Percentiles rank a stretch among this genome's conserved stretches.
These are phyloP conservation scores for Xylariaceae sp. DNA, from an alignment of 2,329 filamentous ascomycete species.

Conservation along the genomic window DNA sequence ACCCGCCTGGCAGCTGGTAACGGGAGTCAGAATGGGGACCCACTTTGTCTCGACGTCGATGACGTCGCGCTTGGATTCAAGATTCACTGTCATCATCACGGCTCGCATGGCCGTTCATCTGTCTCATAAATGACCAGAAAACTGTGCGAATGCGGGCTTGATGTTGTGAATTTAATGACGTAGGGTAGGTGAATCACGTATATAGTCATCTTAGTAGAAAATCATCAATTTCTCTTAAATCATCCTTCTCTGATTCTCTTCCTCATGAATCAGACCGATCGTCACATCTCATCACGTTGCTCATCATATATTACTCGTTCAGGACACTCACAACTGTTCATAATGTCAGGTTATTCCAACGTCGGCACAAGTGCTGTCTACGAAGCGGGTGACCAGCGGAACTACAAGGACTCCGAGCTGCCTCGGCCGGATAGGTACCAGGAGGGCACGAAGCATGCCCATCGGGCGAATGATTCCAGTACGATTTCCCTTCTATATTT, in stretches of 20 bases:
- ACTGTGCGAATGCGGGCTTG: background rate
- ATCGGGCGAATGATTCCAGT: conserved; percentile 68
- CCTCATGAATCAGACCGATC: background rate
- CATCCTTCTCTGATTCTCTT: background rate
- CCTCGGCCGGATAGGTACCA: conserved; percentile 57
- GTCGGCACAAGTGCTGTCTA: conserved; percentile 64
- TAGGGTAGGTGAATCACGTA: background rate
- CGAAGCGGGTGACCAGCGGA: conserved; percentile 73
- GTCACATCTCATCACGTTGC: background rate
- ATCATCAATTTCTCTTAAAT: background rate
- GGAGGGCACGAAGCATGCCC: conserved; percentile 66
- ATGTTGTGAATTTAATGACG: background rate
- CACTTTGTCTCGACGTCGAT: conserved; percentile 12
- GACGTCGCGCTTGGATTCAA: conserved; percentile 8
- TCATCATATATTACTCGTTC: background rate
- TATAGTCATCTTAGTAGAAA: background rate
- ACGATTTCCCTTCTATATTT: conserved; percentile 31
- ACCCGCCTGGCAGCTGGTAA: background rate
- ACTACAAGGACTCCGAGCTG: conserved; percentile 48
- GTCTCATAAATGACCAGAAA: background rate
- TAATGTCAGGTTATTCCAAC: conserved; percentile 47
- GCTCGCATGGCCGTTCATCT: no score
- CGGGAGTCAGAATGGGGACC: background rate
- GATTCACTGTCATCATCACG: no score
- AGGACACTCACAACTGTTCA: conserved; percentile 15